Evolutionary conservation across 106 monocot species (phyloP).

Genomic region (Triglochin maritima): DNA sequence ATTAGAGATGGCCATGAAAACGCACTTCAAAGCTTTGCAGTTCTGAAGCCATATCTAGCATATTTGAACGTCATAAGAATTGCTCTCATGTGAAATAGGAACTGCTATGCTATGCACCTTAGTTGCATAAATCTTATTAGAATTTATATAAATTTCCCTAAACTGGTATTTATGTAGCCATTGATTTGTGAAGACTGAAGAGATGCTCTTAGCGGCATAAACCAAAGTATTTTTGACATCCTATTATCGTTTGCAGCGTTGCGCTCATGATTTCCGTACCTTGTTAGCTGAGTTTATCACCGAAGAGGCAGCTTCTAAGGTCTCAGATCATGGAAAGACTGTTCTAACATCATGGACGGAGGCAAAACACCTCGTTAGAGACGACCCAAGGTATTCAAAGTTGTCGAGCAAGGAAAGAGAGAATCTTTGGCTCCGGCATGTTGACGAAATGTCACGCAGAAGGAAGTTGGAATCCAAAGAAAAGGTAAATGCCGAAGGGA

Average conservation of each 20-base stretch:
- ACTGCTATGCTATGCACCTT: too few species aligned
- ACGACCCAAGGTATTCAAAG: slow-evolving; percentile 67
- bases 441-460: slow-evolving; percentile 41
- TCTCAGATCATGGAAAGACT: slow-evolving; percentile 41
- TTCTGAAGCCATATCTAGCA: too few species aligned
- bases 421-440: slow-evolving; percentile 49
- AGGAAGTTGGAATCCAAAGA: slow-evolving; percentile 33
- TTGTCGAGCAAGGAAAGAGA: slow-evolving; percentile 81
- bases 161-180: too few species aligned
- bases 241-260: slow-evolving; percentile 36
- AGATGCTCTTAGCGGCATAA: too few species aligned
- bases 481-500: slow-evolving; percentile 28
- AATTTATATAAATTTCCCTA: too few species aligned
- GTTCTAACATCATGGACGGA: slow-evolving; percentile 72
- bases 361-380: slow-evolving; percentile 56
- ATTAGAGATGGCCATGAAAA: too few species aligned
- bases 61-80: too few species aligned
- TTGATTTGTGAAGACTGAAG: too few species aligned
- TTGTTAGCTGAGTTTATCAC: slow-evolving; percentile 63
- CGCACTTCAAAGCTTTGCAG: too few species aligned
- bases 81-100: too few species aligned
- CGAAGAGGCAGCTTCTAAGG: slow-evolving; percentile 31
- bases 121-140: too few species aligned
- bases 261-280: slow-evolving; percentile 42
- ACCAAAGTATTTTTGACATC: too few species aligned